These are phyloP conservation scores for Pseudonitzschia delicatissima DNA, from an alignment of 108 stramenopile species.

Conservation along the genomic window DNA sequence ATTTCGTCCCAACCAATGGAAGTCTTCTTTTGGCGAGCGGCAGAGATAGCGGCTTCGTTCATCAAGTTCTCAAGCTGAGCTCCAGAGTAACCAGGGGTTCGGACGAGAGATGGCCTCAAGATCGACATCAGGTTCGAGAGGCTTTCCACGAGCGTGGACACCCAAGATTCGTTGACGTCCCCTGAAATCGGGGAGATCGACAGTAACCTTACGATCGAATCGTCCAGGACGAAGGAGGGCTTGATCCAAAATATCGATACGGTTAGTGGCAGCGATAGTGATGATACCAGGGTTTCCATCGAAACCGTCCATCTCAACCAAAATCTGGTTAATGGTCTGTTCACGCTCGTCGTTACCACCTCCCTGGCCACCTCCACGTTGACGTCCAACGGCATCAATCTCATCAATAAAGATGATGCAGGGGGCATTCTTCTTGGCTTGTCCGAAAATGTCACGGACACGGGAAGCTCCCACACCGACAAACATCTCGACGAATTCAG, in stretches of 20 bases:
- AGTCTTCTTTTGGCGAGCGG: constrained; percentile 65
- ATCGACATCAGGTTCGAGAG: constrained; percentile 90
- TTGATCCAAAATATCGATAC: constrained; percentile 93
- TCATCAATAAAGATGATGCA: constrained; percentile 99
- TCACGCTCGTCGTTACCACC: constrained; percentile 96
- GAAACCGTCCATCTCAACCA: constrained; percentile 98
- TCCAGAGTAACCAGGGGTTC: constrained; percentile 95
- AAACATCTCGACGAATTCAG: constrained; percentile 98
- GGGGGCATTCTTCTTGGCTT: constrained; percentile 92
- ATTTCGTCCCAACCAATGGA: constrained; percentile 92
- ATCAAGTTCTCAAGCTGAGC: constrained; percentile 96
- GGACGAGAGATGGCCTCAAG: constrained; percentile 85
- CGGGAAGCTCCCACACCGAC: constrained; percentile 97
- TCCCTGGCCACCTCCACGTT: constrained; percentile 88
- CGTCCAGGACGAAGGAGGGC: constrained; percentile 97
- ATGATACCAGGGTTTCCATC: constrained; percentile 93
- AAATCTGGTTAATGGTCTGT: constrained; percentile 98
- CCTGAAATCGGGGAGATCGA: constrained; percentile 93
- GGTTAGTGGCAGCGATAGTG: constrained; percentile 98
- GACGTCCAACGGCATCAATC: constrained; percentile 94
- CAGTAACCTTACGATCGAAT: constrained; percentile 96
- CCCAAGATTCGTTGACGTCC: constrained; percentile 90
- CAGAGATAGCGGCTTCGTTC: constrained; percentile 96
- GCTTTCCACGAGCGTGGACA: constrained; percentile 92
- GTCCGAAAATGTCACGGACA: constrained; percentile 93